These are phyloP conservation scores for Schwanniomyces polymorphus DNA, from an alignment of 805 yeast genomes.

Conservation along the genomic window DNA sequence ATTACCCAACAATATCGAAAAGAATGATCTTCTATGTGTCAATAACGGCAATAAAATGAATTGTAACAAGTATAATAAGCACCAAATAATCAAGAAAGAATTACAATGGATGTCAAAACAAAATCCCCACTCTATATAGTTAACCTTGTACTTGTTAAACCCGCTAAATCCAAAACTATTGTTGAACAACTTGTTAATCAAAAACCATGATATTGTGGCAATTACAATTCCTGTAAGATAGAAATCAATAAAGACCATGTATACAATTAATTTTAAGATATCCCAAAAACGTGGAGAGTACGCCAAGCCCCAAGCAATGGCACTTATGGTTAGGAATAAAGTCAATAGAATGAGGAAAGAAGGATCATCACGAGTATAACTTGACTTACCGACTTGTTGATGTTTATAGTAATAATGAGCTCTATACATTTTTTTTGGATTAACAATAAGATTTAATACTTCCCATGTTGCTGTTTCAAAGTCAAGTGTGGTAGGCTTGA, in stretches of 20 bases:
- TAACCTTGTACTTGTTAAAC: conserved; percentile 23
- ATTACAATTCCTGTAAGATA: conserved; percentile 65
- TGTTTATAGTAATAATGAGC: conserved; percentile 75
- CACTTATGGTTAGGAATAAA: conserved; percentile 66
- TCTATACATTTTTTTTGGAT: conserved; percentile 81
- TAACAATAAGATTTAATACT: conserved; percentile 66
- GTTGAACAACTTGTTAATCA: conserved; percentile 66
- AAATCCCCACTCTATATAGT: conserved; percentile 82
- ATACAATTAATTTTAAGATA: conserved; percentile 64
- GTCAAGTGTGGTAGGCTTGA: conserved; percentile 80
- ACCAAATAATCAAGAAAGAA: conserved; percentile 81
- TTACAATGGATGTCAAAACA: conserved; percentile 95
- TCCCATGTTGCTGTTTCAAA: conserved; percentile 95
- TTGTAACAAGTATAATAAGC: conserved; percentile 70
- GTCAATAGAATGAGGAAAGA: conserved; percentile 75
- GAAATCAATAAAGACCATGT: conserved; percentile 86
- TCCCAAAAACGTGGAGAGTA: conserved; percentile 66
- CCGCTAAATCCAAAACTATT: conserved; percentile 21
- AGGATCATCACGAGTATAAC: conserved; percentile 92
- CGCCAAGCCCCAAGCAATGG: conserved; percentile 88
- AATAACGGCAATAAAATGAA: conserved; percentile 73
- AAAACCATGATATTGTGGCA: conserved; percentile 71
- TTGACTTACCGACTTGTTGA: conserved; percentile 53
- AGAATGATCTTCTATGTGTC: conserved; percentile 56
- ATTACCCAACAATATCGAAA: conserved; percentile 76